Conservation (phyloP, 1,139 yeast species). For the Yarrowia galli region DNA sequence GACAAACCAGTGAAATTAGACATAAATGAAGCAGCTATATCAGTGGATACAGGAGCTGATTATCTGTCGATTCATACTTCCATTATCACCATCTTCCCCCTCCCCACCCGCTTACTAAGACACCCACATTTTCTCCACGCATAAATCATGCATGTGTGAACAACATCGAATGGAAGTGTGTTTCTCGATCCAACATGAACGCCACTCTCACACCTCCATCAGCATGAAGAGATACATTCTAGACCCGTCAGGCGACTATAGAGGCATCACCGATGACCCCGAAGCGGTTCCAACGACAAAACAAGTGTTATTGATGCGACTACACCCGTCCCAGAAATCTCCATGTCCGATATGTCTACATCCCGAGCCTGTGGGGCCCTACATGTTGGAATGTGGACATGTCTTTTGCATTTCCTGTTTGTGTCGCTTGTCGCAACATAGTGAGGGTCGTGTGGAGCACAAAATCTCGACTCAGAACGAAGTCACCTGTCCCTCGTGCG, state of each 20-base stretch:
- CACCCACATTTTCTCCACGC: neutral
- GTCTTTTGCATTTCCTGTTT: conserved; percentile 35
- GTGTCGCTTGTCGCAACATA: neutral
- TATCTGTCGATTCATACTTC: neutral
- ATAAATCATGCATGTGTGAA: neutral
- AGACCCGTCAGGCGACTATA: conserved; percentile 31
- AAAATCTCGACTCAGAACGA: conserved; percentile 7
- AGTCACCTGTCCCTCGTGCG: conserved; percentile 24
- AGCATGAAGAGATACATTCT: conserved; percentile 23
- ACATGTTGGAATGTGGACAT: conserved; percentile 37
- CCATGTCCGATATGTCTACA: conserved; percentile 39
- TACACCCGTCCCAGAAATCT: conserved; percentile 5
- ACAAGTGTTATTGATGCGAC: conserved; percentile 17
- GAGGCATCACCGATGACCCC: neutral
- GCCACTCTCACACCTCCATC: neutral
- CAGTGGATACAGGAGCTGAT: neutral
- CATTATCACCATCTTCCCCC: too few relatives aligned
- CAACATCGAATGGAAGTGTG: neutral
- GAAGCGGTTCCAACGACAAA: conserved; percentile 12
- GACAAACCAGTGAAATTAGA: too few relatives aligned
- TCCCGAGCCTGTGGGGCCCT: conserved; percentile 35
- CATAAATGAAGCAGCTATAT: too few relatives aligned
- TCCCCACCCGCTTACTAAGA: neutral
- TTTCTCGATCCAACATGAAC: conserved; percentile 1
- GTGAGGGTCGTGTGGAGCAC: neutral